phyloP scores from a whole-genome alignment of 371 early-diverging fungal genomes.

The Circinella minor region DNA sequence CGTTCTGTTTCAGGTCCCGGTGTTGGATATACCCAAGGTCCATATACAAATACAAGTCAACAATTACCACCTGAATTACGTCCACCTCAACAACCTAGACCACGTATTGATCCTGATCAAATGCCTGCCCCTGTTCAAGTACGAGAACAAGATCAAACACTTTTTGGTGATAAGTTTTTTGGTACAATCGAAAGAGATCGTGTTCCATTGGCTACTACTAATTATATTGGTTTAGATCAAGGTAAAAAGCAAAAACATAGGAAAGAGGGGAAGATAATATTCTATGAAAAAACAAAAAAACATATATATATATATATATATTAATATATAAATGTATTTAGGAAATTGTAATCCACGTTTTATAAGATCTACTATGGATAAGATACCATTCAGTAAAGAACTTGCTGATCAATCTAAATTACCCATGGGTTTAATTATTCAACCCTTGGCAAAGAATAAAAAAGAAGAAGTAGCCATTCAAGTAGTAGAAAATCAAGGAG shows the following conservation, averaged over 20 bases:
- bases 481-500: slow-evolving; percentile 83
- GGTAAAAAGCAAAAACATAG: slow-evolving; percentile 43
- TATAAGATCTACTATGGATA: slow-evolving; percentile 88
- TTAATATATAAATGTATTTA: slow-evolving; percentile 20
- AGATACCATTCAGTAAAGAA: slow-evolving; percentile 87
- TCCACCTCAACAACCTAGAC: slow-evolving; percentile 57
- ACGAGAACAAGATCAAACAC: slow-evolving; percentile 81
- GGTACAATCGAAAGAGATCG: slow-evolving; percentile 74
- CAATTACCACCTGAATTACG: slow-evolving; percentile 39
- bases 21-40: slow-evolving; percentile 42
- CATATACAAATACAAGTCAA: slow-evolving; percentile 37
- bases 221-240: slow-evolving; percentile 89
- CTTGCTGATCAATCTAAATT: slow-evolving; percentile 77
- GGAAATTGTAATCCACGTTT: slow-evolving; percentile 93
- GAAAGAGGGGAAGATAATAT: background rate
- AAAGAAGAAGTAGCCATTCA: slow-evolving; percentile 83
- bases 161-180: slow-evolving; percentile 71
- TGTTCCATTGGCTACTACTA: slow-evolving; percentile 86
- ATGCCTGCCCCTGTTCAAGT: slow-evolving; percentile 94
- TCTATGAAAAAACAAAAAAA: too few relatives aligned
- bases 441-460: slow-evolving; percentile 85
- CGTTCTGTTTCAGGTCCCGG: slow-evolving; percentile 32
- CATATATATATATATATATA: background rate
- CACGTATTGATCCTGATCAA: slow-evolving; percentile 92
- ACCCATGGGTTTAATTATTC: slow-evolving; percentile 90